phyloP scores from a whole-genome alignment of 495 filamentous ascomycete species.

The Lepidopterella palustris region DNA sequence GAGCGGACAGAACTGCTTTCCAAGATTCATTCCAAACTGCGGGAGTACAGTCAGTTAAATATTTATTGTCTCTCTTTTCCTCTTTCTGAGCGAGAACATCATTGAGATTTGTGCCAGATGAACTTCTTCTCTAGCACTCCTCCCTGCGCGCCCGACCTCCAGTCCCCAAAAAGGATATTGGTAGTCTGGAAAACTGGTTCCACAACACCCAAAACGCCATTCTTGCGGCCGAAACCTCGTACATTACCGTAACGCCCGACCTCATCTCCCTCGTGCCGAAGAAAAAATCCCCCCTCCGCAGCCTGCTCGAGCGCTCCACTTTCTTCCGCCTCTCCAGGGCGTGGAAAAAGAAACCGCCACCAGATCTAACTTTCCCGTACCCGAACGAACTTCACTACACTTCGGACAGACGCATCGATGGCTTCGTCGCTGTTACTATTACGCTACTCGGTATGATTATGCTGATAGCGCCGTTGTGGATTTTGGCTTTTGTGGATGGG shows the following conservation, averaged over 20 bases:
- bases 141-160: background rate
- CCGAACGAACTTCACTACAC: slow-evolving; percentile 1
- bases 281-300: background rate
- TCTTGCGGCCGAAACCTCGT: slow-evolving; percentile 7
- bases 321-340: slow-evolving; percentile 1
- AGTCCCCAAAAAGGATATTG: slow-evolving; percentile 1
- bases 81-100: background rate
- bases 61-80: too few relatives aligned
- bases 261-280: background rate
- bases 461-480: slow-evolving; percentile 7
- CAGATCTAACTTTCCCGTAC: background rate
- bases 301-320: slow-evolving; percentile 5
- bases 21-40: background rate
- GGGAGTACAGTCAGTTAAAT: too few relatives aligned
- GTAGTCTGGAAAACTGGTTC: slow-evolving; percentile 7
- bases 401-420: slow-evolving; percentile 1
- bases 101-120: background rate
- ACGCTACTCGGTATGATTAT: slow-evolving; percentile 7
- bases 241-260: slow-evolving; percentile 1
- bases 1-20: background rate
- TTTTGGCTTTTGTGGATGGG: slow-evolving; percentile 1
- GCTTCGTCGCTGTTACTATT: background rate
- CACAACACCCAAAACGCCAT: slow-evolving; percentile 8
- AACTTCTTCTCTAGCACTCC: slow-evolving; percentile 3
- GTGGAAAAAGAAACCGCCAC: slow-evolving; percentile 7